Base-by-base conservation (phyloP, 1,139 yeast genomes). In the Meyerozyma guilliermondii region DNA sequence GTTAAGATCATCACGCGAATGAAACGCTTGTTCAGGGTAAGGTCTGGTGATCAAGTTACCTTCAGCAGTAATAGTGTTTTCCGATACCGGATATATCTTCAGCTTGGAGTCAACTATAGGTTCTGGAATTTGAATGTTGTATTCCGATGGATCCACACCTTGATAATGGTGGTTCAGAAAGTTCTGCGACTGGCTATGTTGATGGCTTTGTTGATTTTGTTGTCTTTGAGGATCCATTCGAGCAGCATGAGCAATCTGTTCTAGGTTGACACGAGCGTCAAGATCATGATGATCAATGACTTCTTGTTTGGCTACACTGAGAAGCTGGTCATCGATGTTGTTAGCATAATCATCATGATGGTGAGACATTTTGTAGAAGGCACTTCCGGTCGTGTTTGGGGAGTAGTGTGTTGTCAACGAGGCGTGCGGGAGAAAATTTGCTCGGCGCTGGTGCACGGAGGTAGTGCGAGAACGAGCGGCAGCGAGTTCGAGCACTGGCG, bases 21-120 rank as follows among this genome's bases (percentile, higher is more conserved):
- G 74, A 54, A 77, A 77, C 31, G 68, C 69, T 54, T 76, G 80
- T 49, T 75, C 80, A 11, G 79, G 80, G 51, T 74, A 75, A 38
- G 80, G 78, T 39, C 80, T 68, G 9, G 82, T 77, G 50, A 76
- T 73, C 48, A 77, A 64, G 54, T 74, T 74, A 3, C 80, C 80
- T 42, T 71, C 75, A 23, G 76, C 68, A 8, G 75, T 68, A 48
- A 70, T 69, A 43, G 78, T 69, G 53, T 72, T 71, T 50, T 71
- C 76, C 35, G 63, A 58, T 34, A 71, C 77, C 0, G 77, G 77
- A 50, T 69, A 72, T 41, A 72, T 72, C 47, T 70, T 70, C 66
- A 65, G 67, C 49, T 70, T 71, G 34, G 71, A 58, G 51, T 68
- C 73, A 45, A 72, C 60, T 41, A 72, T 69, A 13, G 78, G 78